Base-by-base conservation (phyloP, 1,284 basidiomycete species). In the Cryptococcus sp. region DNA sequence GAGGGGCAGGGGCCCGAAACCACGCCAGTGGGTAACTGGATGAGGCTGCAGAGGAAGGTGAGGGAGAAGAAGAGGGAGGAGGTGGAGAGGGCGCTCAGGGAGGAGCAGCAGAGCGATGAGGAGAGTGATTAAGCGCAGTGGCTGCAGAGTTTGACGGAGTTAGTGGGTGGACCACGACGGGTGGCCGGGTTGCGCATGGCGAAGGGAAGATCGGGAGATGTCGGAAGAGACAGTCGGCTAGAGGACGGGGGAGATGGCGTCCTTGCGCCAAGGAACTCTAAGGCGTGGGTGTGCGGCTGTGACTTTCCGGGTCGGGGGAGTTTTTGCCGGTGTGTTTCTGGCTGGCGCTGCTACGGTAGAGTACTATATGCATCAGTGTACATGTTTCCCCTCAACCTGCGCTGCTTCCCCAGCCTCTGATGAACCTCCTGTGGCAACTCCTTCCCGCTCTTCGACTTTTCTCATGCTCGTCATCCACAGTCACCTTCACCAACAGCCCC, bases 11-110 rank as follows among this genome's bases (percentile, higher is more conserved):
- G 83, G 64, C 68, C 85, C 9, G 85, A 83, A n/a, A 84, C 86
- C 16, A 84, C 85, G 4, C 91, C 93, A 2, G 77, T 97, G 49
- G 85, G 84, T 49, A 87, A 85, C 69, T 92, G 88, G 76, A 80
- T 89, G 69, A 86, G 86, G 69, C 82, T 92, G 55, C 86, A 89
- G 78, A 82, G 83, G 67, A 94, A 92, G 80, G 81, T 85, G 35
- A 82, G 91, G 72, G 88, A 88, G 66, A 87, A 87, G 77, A 84
- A 85, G 67, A 82, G 84, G 68, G 69, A 65, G 49, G 76, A 79
- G 63, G 79, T 91, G 42, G 88, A 91, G 65, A 70, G 56, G 61
- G 73, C 70, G 28, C 60, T 72, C 45, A 67, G 71, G 37, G 73
- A 75, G 57, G 67, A 70, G 53, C 38, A 53, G 44, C 38, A 44